Evolutionary conservation across 352 stramenopile genomes (phyloP), one percentile per base, ranked within the genome.

Genomic region (Phytophthora hibernalis): DNA sequence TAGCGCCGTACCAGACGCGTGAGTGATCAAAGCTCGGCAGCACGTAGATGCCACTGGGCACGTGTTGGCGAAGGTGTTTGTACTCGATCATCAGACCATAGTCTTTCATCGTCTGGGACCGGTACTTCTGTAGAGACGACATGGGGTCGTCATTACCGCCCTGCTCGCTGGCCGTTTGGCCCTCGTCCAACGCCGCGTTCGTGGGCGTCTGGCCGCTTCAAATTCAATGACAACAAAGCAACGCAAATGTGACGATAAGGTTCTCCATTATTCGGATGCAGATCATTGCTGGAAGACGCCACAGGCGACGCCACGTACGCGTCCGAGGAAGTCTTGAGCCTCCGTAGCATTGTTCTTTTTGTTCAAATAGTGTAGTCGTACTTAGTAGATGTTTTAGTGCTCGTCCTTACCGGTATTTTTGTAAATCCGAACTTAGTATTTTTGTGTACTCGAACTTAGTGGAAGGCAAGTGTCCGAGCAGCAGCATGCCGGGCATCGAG

Each of bases 51-150:
- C 97, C 96, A 22, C 87, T 95, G 1, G 97, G 97, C 28, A 97
- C 92, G 65, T 98, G 90, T 49, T 97, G 87, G 54, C 97, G 95
- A 31, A 99, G 67, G 61, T 98, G 95, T 68, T 98, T 98, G 82
- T 99, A 99, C 83, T 99, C 97, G 72, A 99, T 98, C 67, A 97
- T 98, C 7, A 99, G 89, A 6, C 97, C 97, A 68, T 98, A 99
- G 68, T 98, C 95, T 54, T 93, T 93, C 85, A 95, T 95, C 9
- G 87, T 95, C 66, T 95, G 85, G 31, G 85, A 92, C 11, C 87
- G 82, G 54, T 95, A 95, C 44, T 84, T 85, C 64, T 95, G 87
- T 43, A 95, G 74, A 26, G 85, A 93, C 53, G 87, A 88, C 82
- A 95, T 91, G 52, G 87, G 82, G 37, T 86, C 74, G 20, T 70